Conservation (phyloP, 2,329 filamentous ascomycete species). For the Penicillium sp. region DNA sequence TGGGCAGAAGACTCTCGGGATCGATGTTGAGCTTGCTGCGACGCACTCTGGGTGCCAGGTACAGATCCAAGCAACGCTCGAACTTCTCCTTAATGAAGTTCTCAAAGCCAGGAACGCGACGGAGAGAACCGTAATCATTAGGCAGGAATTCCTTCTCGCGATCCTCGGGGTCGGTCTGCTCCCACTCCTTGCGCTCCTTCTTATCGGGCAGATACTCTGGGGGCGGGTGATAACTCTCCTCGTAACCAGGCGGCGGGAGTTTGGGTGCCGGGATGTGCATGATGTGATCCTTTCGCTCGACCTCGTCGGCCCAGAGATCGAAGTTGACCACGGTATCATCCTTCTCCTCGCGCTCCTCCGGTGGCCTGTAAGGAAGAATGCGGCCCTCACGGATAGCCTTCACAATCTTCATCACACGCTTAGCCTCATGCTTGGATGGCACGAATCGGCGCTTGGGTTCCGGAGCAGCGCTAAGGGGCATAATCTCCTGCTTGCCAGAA, state of each 20-base stretch:
- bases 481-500: slow-evolving; percentile 82
- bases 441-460: slow-evolving; percentile 95
- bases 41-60: slow-evolving; percentile 86
- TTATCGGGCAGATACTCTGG: slow-evolving; percentile 87
- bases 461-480: slow-evolving; percentile 91
- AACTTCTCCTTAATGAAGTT: slow-evolving; percentile 93
- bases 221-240: slow-evolving; percentile 95
- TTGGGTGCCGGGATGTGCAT: slow-evolving; percentile 98
- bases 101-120: slow-evolving; percentile 89
- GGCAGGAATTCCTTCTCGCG: slow-evolving; percentile 87
- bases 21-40: slow-evolving; percentile 97
- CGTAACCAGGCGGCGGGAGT: slow-evolving; percentile 86
- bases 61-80: slow-evolving; percentile 91
- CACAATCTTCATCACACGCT: slow-evolving; percentile 95
- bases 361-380: slow-evolving; percentile 85
- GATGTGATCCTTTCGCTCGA: slow-evolving; percentile 74
- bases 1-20: slow-evolving; percentile 85
- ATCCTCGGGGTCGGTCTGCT: slow-evolving; percentile 83
- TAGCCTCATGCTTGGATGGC: slow-evolving; percentile 94
- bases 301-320: slow-evolving; percentile 94
- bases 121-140: slow-evolving; percentile 75
- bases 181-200: slow-evolving; percentile 82
- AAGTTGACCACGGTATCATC: slow-evolving; percentile 72
- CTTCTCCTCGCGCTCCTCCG: slow-evolving; percentile 70
- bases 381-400: slow-evolving; percentile 92